Base-by-base conservation (phyloP, 2,329 filamentous ascomycete genomes). In the Alternaria sp. region DNA sequence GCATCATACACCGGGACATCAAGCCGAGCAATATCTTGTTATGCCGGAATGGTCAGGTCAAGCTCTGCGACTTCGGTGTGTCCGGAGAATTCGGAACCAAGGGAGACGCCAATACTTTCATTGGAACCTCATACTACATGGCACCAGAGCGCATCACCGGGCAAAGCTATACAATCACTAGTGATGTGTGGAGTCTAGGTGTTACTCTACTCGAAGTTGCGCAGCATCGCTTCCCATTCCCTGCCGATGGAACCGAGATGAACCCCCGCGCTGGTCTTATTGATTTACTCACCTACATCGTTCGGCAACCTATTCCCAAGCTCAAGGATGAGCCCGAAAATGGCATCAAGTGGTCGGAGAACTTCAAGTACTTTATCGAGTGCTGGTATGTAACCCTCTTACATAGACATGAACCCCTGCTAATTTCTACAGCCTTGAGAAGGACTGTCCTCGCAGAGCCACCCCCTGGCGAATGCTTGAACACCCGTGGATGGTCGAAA, bases 111-210 rank as follows among this genome's bases (percentile, higher is more conserved):
- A 97, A 98, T 80, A 99, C 96, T 0, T 99, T 99, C 77, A 99
- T 99, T 77, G 96, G 96, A 67, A 99, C 96, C 12, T 97, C 93
- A 65, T 99, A 98, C 80, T 99, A 99, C 84, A 99, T 99, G 96
- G 96, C 96, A 5, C 96, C 96, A 0, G 96, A 99, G 81, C 91
- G 96, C 56, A 99, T 99, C 79, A 97, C 96, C 2, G 96, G 96
- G 62, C 93, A 98, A 83, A 95, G 92, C 54, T 99, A 99, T 81
- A 99, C 95, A 65, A 99, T 99, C 80, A 99, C 95, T 3, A 97
- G 94, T 8, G 96, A 99, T 73, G 96, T 99, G 60, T 99, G 96
- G 96, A 97, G 94, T 45, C 90, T 97, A 8, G 96, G 96, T 68
- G 96, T 99, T 58, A 98, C 96, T 2, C 83, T 99, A 54, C 89